phyloP scores from a whole-genome alignment of 345 rosid species.

The Draba incana region DNA sequence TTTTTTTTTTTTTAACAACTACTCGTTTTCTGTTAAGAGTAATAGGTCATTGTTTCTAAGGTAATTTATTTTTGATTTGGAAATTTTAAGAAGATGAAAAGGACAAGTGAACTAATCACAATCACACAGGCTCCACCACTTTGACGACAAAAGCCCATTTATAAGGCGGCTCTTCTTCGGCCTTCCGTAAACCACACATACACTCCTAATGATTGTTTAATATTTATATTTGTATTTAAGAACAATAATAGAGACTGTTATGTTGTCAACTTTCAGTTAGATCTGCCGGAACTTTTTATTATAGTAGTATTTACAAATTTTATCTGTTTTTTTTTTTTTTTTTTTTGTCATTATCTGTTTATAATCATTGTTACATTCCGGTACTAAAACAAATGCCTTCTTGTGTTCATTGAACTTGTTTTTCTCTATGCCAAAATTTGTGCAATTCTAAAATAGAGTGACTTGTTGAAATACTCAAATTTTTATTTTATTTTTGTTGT shows the following conservation, averaged over 20 bases:
- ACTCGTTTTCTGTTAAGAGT: too few relatives aligned
- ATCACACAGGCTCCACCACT: slow-evolving; percentile 41
- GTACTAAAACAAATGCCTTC: not conserved
- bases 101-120: too few relatives aligned
- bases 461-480: not conserved
- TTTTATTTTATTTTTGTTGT: too few relatives aligned
- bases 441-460: not conserved
- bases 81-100: slow-evolving; percentile 9
- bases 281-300: slow-evolving; percentile 17
- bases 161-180: slow-evolving; percentile 31
- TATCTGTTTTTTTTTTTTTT: too few relatives aligned
- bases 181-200: slow-evolving; percentile 29
- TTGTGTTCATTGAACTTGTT: slow-evolving; percentile 18
- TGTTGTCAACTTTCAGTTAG: slow-evolving; percentile 32
- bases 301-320: not conserved
- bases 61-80: not conserved
- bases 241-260: slow-evolving; percentile 10
- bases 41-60: too few relatives aligned
- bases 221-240: not conserved
- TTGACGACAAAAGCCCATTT: slow-evolving; percentile 39
- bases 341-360: too few relatives aligned
- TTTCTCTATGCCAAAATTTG: too few relatives aligned
- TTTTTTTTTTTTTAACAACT: too few relatives aligned
- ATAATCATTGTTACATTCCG: not conserved
- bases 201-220: slow-evolving; percentile 4